Evolutionary conservation across 2,329 filamentous ascomycete genomes (phyloP), one percentile per base, ranked within the genome.

Genomic region (Eurotiales sp.): DNA sequence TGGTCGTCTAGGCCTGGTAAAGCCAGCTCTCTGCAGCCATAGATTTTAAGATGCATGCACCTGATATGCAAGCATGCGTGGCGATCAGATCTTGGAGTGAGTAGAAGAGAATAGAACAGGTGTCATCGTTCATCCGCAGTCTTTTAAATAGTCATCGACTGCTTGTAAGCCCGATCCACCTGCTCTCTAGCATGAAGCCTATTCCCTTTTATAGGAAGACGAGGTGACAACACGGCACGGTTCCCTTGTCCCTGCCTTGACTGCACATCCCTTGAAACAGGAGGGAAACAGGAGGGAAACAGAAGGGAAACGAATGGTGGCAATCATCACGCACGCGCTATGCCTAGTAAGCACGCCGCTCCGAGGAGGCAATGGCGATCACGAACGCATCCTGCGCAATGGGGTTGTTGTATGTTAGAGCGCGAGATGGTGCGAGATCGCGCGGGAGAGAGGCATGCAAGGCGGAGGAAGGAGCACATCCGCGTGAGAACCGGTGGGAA

Each of bases 371-470:
- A 36, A 11, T 15, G 32, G 32, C 15, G 15, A 36, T 19, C n/a
- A 36, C 32, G 32, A 36, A 5, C n/a, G n/a, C n/a, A n/a, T n/a
- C n/a, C n/a, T n/a, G n/a, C n/a, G n/a, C n/a, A n/a, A n/a, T n/a
- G n/a, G n/a, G n/a, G n/a, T n/a, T n/a, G n/a, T n/a, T n/a, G n/a
- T n/a, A n/a, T n/a, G n/a, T n/a, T n/a, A n/a, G n/a, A n/a, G n/a
- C n/a, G n/a, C n/a, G n/a, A 27, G 25, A 27, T 27, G 25, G 12
- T 44, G 42, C n/a, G 27, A 45, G 45, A 48, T 37, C 32, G 41
- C 29, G 42, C n/a, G 27, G 34, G 45, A 48, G 23, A 19, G 41
- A 25, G 15, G 27, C 42, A 45, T 45, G 49, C 49, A 51, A 46
- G 43, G 41, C 30, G 37, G 30, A 19, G 21, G 22, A 29, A 17